Conservation (phyloP, 225 moss, liverwort and hornwort genomes). For the Straminergon stramineum region DNA sequence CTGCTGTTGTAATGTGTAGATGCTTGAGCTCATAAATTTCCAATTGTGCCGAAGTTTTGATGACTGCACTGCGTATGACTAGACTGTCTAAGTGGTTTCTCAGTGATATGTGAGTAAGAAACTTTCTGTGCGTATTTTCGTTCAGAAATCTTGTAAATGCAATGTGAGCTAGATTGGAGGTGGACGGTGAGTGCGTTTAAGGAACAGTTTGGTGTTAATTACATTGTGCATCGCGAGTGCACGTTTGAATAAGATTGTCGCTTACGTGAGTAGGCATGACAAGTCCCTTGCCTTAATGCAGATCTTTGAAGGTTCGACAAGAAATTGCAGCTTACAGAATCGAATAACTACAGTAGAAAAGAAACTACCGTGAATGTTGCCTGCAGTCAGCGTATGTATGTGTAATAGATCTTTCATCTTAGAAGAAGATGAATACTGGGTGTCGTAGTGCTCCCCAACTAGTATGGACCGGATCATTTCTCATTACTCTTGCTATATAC, state of each 20-base stretch:
- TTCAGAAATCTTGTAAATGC: not conserved
- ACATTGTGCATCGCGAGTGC: not conserved
- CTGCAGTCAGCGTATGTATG: not conserved
- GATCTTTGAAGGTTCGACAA: not conserved
- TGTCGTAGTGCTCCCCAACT: not conserved
- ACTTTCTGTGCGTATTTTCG: not conserved
- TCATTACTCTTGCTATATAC: not conserved
- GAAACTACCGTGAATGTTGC: not conserved
- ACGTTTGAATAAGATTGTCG: not conserved
- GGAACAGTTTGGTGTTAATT: not conserved
- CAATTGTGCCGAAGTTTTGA: not conserved
- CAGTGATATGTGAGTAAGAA: not conserved
- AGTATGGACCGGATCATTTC: too few relatives aligned
- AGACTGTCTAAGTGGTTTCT: not conserved
- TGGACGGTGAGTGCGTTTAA: too few relatives aligned
- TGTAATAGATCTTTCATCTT: not conserved
- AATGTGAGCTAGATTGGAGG: too few relatives aligned
- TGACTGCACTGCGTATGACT: not conserved
- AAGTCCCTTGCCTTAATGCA: not conserved
- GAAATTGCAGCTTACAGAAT: too few relatives aligned
- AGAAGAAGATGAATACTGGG: not conserved
- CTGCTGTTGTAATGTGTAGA: not conserved
- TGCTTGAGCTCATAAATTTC: not conserved
- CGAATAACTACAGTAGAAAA: too few relatives aligned
- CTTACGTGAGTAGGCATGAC: not conserved